These are phyloP conservation scores for Ogataea pini DNA, from an alignment of 805 yeast species.

Conservation along the genomic window DNA sequence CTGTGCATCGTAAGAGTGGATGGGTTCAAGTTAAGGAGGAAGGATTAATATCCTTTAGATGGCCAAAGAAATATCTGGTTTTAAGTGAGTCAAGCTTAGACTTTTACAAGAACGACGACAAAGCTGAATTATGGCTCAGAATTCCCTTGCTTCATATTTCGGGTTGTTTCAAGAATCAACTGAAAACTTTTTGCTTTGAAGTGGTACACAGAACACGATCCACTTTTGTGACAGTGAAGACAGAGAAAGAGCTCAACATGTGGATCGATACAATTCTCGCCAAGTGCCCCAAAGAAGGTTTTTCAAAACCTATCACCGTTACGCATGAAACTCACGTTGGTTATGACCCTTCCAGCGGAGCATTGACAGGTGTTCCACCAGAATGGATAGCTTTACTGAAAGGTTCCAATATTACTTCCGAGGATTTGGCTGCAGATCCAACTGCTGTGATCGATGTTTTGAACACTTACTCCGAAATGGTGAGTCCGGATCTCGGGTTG, in stretches of 20 bases:
- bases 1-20: constrained; percentile 53
- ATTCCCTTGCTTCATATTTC: constrained; percentile 60
- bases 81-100: constrained; percentile 73
- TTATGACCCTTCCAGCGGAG: constrained; percentile 73
- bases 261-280: constrained; percentile 90
- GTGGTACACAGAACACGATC: constrained; percentile 66
- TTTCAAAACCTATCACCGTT: constrained; percentile 91
- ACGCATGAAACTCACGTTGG: constrained; percentile 92
- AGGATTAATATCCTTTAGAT: constrained; percentile 82
- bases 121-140: constrained; percentile 49
- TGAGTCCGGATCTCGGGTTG: constrained; percentile 41
- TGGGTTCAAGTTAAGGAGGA: constrained; percentile 95
- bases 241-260: constrained; percentile 75
- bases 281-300: constrained; percentile 64
- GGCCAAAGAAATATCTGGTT: constrained; percentile 88
- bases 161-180: constrained; percentile 64
- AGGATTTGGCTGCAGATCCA: constrained; percentile 64
- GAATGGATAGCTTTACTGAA: constrained; percentile 57
- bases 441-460: constrained; percentile 63
- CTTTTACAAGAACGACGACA: constrained; percentile 67
- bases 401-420: constrained; percentile 60
- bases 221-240: constrained; percentile 71
- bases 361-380: constrained; percentile 52
- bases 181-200: constrained; percentile 82
- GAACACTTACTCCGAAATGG: constrained; percentile 49